phyloP scores from a whole-genome alignment of 2,329 filamentous ascomycete genomes.

The Truncatella angustata region DNA sequence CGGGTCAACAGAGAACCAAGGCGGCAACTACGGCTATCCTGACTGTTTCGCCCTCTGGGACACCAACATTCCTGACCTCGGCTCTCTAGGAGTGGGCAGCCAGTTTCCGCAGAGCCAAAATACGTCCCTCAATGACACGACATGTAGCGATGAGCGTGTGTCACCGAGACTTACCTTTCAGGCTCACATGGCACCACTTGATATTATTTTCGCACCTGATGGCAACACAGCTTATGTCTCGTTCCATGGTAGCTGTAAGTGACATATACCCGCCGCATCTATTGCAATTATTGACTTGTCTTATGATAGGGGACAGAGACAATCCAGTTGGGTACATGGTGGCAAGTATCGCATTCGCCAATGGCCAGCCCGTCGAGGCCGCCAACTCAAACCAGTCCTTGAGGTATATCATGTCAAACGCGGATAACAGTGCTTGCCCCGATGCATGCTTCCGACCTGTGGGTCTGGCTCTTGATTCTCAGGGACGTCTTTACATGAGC shows the following conservation, averaged over 20 bases:
- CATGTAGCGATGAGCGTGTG: conserved; percentile 40
- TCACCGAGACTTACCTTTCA: conserved; percentile 55
- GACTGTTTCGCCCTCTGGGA: conserved; percentile 67
- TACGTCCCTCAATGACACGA: conserved; percentile 36
- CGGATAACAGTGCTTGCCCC: conserved; percentile 51
- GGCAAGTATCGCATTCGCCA: conserved; percentile 36
- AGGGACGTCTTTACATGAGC: conserved; percentile 15
- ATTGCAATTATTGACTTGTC: background rate
- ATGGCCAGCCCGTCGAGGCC: conserved; percentile 39
- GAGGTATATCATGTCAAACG: conserved; percentile 53
- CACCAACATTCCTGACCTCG: conserved; percentile 39
- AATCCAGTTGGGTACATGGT: conserved; percentile 47
- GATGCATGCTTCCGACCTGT: conserved; percentile 61
- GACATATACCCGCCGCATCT: background rate
- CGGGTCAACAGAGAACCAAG: conserved; percentile 21
- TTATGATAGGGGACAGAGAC: conserved; percentile 36
- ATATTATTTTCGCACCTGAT: conserved; percentile 62
- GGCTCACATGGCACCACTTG: conserved; percentile 69
- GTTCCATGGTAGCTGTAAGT: conserved; percentile 69
- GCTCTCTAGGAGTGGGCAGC: conserved; percentile 40
- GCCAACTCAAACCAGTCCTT: conserved; percentile 43
- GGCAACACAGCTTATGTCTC: conserved; percentile 62
- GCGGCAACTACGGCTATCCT: conserved; percentile 67
- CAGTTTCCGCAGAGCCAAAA: conserved; percentile 44
- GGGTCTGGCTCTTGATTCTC: conserved; percentile 43